A percentile compares a stretch with the other conserved stretches of the same genome.
These are phyloP conservation scores for Alternaria sp. DNA, from an alignment of 2,329 filamentous ascomycete species.

Conservation along the genomic window DNA sequence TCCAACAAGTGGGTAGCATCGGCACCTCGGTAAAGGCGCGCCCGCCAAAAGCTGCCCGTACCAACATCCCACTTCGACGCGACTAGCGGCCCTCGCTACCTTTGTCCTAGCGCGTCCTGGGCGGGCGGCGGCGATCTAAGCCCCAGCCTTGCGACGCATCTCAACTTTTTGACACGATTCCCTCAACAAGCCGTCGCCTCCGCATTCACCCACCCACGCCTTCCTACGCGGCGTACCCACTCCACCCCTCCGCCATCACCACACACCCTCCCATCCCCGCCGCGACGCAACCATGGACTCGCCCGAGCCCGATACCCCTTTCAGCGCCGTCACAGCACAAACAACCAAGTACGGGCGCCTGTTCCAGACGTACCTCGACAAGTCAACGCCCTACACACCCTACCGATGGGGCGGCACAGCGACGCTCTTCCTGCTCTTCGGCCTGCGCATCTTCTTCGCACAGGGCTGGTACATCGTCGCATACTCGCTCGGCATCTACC, in stretches of 20 bases:
- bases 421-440: slow-evolving; percentile 78
- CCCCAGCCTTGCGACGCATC: slow-evolving; percentile 26
- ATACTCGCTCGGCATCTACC: slow-evolving; percentile 97
- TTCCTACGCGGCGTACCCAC: slow-evolving; percentile 5
- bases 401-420: slow-evolving; percentile 93
- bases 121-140: slow-evolving; percentile 15
- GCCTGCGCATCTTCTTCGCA: slow-evolving; percentile 84
- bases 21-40: slow-evolving; percentile 34
- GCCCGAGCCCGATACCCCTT: slow-evolving; percentile 88
- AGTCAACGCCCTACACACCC: slow-evolving; percentile 84
- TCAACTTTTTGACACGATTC: slow-evolving; percentile 35
- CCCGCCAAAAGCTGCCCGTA: slow-evolving; percentile 11
- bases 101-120: slow-evolving; percentile 5
- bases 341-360: slow-evolving; percentile 76
- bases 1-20: slow-evolving; percentile 29
- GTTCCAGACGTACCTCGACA: slow-evolving; percentile 93
- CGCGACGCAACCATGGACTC: slow-evolving; percentile 70
- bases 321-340: slow-evolving; percentile 85
- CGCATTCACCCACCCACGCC: not conserved
- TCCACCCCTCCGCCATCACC: not conserved
- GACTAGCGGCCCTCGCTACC: not conserved
- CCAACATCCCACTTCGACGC: not conserved
- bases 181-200: slow-evolving; percentile 29
- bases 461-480: slow-evolving; percentile 99
- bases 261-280: not conserved